Base-by-base conservation (phyloP, 2,329 filamentous ascomycete genomes). In the Colletotrichum falcatum region DNA sequence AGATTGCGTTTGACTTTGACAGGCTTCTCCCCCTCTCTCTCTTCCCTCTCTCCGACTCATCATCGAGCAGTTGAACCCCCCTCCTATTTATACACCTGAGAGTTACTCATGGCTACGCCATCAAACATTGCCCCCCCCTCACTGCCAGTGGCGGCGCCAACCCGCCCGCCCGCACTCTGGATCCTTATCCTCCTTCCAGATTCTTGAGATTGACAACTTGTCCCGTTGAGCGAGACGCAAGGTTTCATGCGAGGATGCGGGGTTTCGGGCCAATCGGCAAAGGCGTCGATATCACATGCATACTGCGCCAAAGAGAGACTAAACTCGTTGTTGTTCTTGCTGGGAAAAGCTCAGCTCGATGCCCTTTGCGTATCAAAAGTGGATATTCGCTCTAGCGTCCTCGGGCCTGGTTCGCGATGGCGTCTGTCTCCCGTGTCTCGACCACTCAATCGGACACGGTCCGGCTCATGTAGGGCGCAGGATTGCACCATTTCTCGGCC, bases 181-280 rank as follows among this genome's bases (percentile, higher is more conserved):
- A 33, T 67, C 51, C 64, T 67, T 67, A 62, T 62, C 68, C 68
- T 68, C 64, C 68, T 68, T 71, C 68, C 68, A 70, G 20, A 63
- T 63, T 68, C 53, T 55, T 59, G 51, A 48, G 44, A 71, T 63
- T 48, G 54, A 51, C 67, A 61, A 14, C n/a, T n/a, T 26, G 42
- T 59, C 53, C 46, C 59, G 30, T 39, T 33, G 35, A 62, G 33
- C 46, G 64, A 68, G 58, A 59, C 49, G 44, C 66, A 28, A 46
- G 61, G 44, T 62, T 63, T 48, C 64, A 63, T 71, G 68, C 64
- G 42, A 55, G 18, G 44, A 49, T 71, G 68, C 68, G 68, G 68
- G 68, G 68, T 71, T 53, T 71, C 59, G 68, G 68, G 30, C 68
- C 68, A 71, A 71, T 71, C 68, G 68, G 64, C 68, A 71, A 44